These are phyloP conservation scores for Eurotiales sp. DNA, from an alignment of 2,329 filamentous ascomycete species.

Conservation along the genomic window DNA sequence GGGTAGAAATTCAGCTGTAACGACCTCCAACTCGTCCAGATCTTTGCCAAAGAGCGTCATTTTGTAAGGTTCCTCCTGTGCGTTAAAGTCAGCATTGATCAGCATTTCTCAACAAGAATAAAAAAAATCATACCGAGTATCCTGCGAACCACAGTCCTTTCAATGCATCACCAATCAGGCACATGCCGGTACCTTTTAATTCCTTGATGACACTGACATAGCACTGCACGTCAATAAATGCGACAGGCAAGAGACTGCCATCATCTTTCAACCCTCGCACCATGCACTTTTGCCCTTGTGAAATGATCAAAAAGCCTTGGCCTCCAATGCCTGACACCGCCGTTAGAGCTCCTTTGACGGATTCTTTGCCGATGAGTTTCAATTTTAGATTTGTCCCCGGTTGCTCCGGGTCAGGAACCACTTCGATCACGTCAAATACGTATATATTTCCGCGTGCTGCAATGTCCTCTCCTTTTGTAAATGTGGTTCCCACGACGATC, in stretches of 20 bases:
- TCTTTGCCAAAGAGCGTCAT: constrained; percentile 92
- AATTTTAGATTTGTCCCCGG: constrained; percentile 83
- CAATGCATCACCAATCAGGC: constrained; percentile 81
- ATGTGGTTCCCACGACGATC: constrained; percentile 78
- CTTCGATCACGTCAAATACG: constrained; percentile 85
- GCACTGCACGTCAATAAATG: constrained; percentile 96
- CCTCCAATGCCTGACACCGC: constrained; percentile 79
- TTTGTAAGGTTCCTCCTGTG: constrained; percentile 83
- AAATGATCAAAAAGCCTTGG: constrained; percentile 82
- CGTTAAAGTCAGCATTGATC: background rate
- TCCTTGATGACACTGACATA: constrained; percentile 85
- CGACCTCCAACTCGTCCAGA: constrained; percentile 69
- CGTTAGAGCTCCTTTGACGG: constrained; percentile 88
- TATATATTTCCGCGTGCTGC: constrained; percentile 80
- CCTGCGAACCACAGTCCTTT: constrained; percentile 96
- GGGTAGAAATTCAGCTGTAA: constrained; percentile 83
- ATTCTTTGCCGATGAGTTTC: constrained; percentile 82
- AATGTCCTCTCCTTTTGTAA: constrained; percentile 85
- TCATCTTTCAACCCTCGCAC: constrained; percentile 94
- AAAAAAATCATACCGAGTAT: constrained; percentile 60
- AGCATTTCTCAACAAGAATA: background rate
- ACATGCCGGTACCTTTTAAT: constrained; percentile 76
- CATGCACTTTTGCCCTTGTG: constrained; percentile 97
- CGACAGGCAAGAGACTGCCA: constrained; percentile 83
- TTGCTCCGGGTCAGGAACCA: constrained; percentile 81